Evolutionary conservation across 73 alveolate species (phyloP), one percentile per base, ranked within the genome.

Genomic region (Tetrahymena elliotti): DNA sequence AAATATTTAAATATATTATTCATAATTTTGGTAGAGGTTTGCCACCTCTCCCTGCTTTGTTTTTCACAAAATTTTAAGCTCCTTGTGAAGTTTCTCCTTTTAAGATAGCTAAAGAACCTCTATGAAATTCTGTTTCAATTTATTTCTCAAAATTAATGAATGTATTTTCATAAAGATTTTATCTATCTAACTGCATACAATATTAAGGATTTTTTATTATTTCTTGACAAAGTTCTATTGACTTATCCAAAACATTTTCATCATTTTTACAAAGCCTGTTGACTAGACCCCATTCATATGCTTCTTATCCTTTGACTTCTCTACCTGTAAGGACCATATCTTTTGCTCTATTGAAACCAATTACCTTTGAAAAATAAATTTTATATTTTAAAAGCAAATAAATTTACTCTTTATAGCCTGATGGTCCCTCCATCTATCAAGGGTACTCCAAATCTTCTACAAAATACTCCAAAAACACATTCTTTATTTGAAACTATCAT

Each of bases 271-370:
- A 37, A 24, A 84, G 37, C 20, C 53, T 38, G 22, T 84, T 84
- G 10, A 84, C 94, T n/a, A 84, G 18, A 40, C 94, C 94, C 94
- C 94, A 84, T 33, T 84, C 94, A 40, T 84, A 40, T 24, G 82
- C 82, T 40, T 37, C 82, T 40, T 84, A 40, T 0, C 94, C 94
- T 38, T 40, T 84, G 27, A 38, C 53, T 9, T 37, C 53, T 16
- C 94, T 37, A 3, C 94, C 94, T 24, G 82, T 38, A 6, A 84
- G 52, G 33, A 84, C 82, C 94, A 84, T 84, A 37, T 84, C 94
- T 9, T 38, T 37, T 16, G 94, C 94, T 24, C 94, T 24, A 33
- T 84, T 84, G 33, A 37, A 38, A 8, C 94, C 94, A 22, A 84
- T n/a, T n/a, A 84, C 82, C 82, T 84, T 20, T 37, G 22, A 35